Evolutionary conservation across 192 early-diverging fungal species (phyloP).

Genomic region (Coemansia sp.): DNA sequence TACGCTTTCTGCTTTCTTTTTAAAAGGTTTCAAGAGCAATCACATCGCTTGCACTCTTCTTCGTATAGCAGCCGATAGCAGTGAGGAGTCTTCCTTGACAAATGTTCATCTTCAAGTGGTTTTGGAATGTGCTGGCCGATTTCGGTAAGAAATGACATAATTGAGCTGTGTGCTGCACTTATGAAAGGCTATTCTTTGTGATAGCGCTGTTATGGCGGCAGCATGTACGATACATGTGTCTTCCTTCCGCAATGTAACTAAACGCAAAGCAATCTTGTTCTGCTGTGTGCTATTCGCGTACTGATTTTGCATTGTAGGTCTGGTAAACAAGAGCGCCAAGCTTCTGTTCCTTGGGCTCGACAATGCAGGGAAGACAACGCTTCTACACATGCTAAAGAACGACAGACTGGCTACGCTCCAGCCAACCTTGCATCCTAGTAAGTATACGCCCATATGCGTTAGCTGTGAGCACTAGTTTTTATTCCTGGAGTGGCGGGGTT

Average conservation of each 20-base stretch:
- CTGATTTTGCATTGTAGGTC: constrained; percentile 60
- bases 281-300: background rate
- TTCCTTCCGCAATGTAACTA: background rate
- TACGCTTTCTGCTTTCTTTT: no score
- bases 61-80: background rate
- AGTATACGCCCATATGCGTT: constrained; percentile 23
- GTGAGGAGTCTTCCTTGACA: background rate
- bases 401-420: constrained; percentile 91
- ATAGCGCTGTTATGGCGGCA: background rate
- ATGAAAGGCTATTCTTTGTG: background rate
- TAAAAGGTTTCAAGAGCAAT: background rate
- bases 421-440: constrained; percentile 98
- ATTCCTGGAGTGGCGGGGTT: background rate
- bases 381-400: constrained; percentile 99
- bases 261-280: background rate
- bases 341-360: constrained; percentile 98
- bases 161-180: background rate
- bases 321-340: constrained; percentile 99
- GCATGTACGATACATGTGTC: background rate
- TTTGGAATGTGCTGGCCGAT: constrained; percentile 86
- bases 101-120: constrained; percentile 99
- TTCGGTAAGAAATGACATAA: constrained; percentile 72
- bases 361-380: constrained; percentile 97
- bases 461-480: constrained; percentile 44
- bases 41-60: background rate